Evolutionary conservation across 805 yeast species (phyloP).

Genomic region (Dipodascus geniculatus): DNA sequence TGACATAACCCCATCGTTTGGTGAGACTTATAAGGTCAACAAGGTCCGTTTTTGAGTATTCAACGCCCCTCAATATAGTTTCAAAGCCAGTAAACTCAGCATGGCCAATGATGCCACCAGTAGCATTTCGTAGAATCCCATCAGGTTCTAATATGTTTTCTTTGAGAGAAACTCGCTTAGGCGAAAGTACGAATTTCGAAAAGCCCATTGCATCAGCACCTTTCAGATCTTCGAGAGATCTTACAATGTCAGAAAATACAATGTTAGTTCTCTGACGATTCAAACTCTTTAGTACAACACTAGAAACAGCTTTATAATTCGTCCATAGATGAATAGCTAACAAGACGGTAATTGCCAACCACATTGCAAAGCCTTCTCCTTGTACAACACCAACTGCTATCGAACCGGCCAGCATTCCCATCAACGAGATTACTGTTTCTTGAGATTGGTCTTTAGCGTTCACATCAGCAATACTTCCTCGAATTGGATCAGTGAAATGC

Average conservation of each 20-base stretch:
- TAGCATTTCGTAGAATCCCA: constrained; percentile 19
- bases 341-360: constrained; percentile 19
- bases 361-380: constrained; percentile 16
- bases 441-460: constrained; percentile 28
- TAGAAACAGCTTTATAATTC: constrained; percentile 24
- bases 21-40: constrained; percentile 8
- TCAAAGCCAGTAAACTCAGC: constrained; percentile 18
- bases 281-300: constrained; percentile 22
- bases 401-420: constrained; percentile 27
- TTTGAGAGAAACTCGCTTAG: constrained; percentile 13
- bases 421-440: constrained; percentile 26
- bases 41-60: constrained; percentile 6
- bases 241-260: constrained; percentile 19
- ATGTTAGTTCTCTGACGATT: constrained; percentile 26
- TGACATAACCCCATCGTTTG: constrained; percentile 9
- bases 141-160: constrained; percentile 23
- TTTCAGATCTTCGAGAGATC: constrained; percentile 13
- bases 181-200: constrained; percentile 16
- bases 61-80: constrained; percentile 11
- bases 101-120: constrained; percentile 17
- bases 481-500: constrained; percentile 25
- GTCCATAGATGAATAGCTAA: constrained; percentile 23
- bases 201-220: constrained; percentile 9
- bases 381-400: constrained; percentile 19
- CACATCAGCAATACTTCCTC: constrained; percentile 27